phyloP scores from a whole-genome alignment of 441 rosid genomes.

The Syzygium syzygioides region DNA sequence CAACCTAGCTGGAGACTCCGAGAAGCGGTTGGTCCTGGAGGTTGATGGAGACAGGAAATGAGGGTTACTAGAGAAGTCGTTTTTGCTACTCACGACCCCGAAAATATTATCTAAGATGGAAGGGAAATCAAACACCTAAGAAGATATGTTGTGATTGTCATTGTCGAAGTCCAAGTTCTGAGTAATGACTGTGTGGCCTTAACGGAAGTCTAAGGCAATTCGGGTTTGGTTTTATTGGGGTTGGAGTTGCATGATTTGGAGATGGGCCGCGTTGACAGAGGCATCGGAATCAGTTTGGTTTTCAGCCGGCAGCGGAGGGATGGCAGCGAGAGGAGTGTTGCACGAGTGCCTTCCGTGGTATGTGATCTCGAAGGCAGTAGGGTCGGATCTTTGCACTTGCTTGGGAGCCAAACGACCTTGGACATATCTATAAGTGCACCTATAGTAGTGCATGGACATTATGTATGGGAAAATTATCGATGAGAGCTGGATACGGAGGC shows the following conservation, averaged over 20 bases:
- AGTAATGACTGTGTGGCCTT: constrained; percentile 27
- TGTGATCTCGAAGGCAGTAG: constrained; percentile 43
- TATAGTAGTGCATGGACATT: constrained; percentile 58
- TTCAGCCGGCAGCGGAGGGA: not conserved
- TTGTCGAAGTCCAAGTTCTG: constrained; percentile 18
- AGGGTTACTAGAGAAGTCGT: constrained; percentile 16
- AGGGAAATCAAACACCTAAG: constrained; percentile 28
- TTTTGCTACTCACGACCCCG: not conserved
- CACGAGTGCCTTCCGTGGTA: constrained; percentile 81
- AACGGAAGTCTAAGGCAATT: constrained; percentile 18
- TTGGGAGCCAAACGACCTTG: constrained; percentile 43
- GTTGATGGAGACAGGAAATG: constrained; percentile 17
- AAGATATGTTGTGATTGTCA: constrained; percentile 12
- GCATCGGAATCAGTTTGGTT: not conserved
- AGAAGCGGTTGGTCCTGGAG: constrained; percentile 14
- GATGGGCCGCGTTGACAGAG: not conserved
- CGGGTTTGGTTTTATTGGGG: constrained; percentile 1
- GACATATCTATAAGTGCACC: constrained; percentile 54
- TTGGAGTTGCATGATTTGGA: not conserved
- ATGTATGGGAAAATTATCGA: too few relatives aligned
- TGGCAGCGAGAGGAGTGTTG: constrained; percentile 25
- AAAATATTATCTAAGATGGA: constrained; percentile 15
- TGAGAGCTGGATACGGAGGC: too few relatives aligned
- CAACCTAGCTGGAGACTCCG: constrained; percentile 8
- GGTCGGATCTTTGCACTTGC: constrained; percentile 68